Evolutionary conservation across 2,329 filamentous ascomycete genomes (phyloP), one percentile per base, ranked within the genome.

Genomic region (Cercospora sp.): DNA sequence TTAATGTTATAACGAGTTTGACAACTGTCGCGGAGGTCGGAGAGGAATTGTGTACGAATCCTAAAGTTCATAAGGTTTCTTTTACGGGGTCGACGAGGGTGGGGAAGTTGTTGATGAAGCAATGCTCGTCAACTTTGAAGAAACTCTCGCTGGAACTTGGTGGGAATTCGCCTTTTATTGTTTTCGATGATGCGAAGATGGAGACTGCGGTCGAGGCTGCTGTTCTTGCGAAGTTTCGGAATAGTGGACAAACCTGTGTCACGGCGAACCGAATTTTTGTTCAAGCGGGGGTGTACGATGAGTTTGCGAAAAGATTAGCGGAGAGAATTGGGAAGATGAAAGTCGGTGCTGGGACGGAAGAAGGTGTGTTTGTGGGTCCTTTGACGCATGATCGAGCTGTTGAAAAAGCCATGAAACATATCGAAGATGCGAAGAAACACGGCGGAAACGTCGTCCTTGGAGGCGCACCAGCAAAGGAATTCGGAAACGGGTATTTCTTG

Each of bases 381-480:
- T 82, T 96, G 30, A 94, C 98, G 76, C 94, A 98, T 82, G 88
- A 89, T 67, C 90, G 92, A 48, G 94, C 94, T 3, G 84, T 94
- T 61, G 82, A 81, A 72, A 97, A 97, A 82, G 93, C 93, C 26
- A 87, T 92, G 48, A 83, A 86, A 55, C 93, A 97, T 78, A 91
- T 97, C 58, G 84, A 87, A 66, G 93, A 97, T 76, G 93, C 94
- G 9, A 84, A 89, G 72, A 82, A 85, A 71, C 93, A 94, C 80
- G 93, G 94, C 53, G 94, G 84, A 9, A 90, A 89, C 78, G 82
- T 97, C 53, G 79, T 93, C 18, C 80, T 90, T 48, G 93, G 94
- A 63, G 94, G 94, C 30, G 51, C 61, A 26, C 51, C 60, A 42
- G 64, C 67, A 18, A 33, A 60, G 40, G 31, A 61, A 16, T 28